These are phyloP conservation scores for Aspergillus saccharolyticus DNA, from an alignment of 495 filamentous ascomycete genomes.

Conservation along the genomic window DNA sequence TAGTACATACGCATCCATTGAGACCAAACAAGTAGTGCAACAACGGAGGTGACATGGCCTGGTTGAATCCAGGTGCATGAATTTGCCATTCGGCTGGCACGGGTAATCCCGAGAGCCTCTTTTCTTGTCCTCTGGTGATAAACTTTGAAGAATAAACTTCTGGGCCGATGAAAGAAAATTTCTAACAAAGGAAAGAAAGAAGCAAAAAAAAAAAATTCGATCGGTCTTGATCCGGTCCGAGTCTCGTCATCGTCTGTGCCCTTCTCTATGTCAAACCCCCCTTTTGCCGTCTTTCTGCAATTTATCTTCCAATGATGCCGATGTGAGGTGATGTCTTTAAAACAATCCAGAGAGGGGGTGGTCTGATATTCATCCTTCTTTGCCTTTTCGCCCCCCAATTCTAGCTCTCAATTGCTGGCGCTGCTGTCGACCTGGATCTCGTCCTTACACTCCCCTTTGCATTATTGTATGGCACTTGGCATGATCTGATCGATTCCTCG, in stretches of 20 bases:
- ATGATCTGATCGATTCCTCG: neutral
- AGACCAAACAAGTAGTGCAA: too few relatives aligned
- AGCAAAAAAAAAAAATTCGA: neutral
- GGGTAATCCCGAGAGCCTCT: neutral
- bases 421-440: neutral
- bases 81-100: neutral
- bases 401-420: neutral
- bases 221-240: neutral
- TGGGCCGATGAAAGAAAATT: neutral
- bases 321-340: neutral
- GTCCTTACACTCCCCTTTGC: neutral
- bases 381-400: neutral
- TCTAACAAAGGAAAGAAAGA: neutral
- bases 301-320: slow-evolving; percentile 1
- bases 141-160: neutral
- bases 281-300: slow-evolving; percentile 2
- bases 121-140: neutral
- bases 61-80: too few relatives aligned
- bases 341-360: neutral
- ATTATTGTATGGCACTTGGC: neutral
- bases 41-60: too few relatives aligned
- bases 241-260: neutral
- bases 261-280: neutral
- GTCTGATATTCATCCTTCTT: slow-evolving; percentile 1
- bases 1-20: too few relatives aligned